phyloP scores from a whole-genome alignment of 805 yeast species.

The Yamadazyma akitaensis region DNA sequence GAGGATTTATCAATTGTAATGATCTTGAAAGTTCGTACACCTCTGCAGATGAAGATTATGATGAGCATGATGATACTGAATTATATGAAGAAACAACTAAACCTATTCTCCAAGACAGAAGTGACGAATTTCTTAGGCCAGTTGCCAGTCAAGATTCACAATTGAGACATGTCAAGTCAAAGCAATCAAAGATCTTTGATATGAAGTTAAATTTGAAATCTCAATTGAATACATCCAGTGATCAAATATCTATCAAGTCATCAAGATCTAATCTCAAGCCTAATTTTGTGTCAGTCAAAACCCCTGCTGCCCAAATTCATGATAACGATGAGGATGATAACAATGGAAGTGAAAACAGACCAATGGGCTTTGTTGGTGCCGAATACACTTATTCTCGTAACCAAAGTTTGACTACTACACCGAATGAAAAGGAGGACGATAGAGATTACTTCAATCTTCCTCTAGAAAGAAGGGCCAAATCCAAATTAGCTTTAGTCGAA shows the following conservation, averaged over 20 bases:
- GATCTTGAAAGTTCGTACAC: slow-evolving; percentile 17
- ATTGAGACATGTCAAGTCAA: neutral
- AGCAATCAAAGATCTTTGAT: neutral
- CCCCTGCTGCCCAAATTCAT: slow-evolving; percentile 64
- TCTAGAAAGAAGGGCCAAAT: slow-evolving; percentile 11
- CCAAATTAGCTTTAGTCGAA: slow-evolving; percentile 2
- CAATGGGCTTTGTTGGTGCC: slow-evolving; percentile 58
- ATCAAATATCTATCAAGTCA: slow-evolving; percentile 30
- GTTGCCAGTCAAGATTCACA: neutral
- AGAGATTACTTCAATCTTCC: slow-evolving; percentile 13
- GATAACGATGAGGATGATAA: slow-evolving; percentile 60
- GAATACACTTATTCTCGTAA: slow-evolving; percentile 12
- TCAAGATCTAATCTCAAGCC: slow-evolving; percentile 47
- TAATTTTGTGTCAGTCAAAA: slow-evolving; percentile 65
- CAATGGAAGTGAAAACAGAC: slow-evolving; percentile 42
- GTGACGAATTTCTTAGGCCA: neutral
- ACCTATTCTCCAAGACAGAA: neutral
- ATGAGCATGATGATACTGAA: neutral
- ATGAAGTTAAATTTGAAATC: slow-evolving; percentile 5
- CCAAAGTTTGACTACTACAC: slow-evolving; percentile 3
- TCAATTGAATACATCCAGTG: slow-evolving; percentile 15
- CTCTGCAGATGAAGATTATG: slow-evolving; percentile 15
- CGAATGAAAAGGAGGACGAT: slow-evolving; percentile 13
- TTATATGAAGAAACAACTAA: neutral
- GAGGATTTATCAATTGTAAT: slow-evolving; percentile 27